These are phyloP conservation scores for Pseudogymnoascus sp. DNA, from an alignment of 2,329 filamentous ascomycete species.

Conservation along the genomic window DNA sequence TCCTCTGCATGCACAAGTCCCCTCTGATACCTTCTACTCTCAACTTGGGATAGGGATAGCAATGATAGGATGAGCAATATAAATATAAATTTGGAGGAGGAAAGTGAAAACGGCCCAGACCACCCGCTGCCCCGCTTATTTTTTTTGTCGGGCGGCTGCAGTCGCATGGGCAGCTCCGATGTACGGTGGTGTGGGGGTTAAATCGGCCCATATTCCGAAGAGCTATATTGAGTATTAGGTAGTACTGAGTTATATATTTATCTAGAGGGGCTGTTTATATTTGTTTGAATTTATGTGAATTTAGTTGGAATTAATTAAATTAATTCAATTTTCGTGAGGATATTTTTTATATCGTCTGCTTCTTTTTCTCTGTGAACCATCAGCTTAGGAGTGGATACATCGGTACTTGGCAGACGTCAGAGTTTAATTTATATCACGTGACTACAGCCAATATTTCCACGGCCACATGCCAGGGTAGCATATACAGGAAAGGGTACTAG, in stretches of 20 bases:
- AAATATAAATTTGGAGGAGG: background rate
- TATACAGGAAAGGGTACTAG: background rate
- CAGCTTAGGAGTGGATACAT: background rate
- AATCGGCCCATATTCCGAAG: background rate
- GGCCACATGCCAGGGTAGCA: background rate
- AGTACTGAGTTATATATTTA: background rate
- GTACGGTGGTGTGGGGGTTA: background rate
- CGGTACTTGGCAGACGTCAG: constrained; percentile 2
- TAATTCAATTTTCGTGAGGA: background rate
- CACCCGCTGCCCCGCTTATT: background rate
- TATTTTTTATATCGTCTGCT: background rate
- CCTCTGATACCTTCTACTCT: background rate
- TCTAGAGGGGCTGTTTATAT: background rate
- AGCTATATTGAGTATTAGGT: background rate
- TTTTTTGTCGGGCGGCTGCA: background rate
- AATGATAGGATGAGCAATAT: background rate
- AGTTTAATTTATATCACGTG: background rate
- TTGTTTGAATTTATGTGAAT: background rate
- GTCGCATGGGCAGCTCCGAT: background rate
- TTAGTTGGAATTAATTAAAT: background rate
- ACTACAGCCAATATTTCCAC: background rate
- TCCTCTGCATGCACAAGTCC: background rate
- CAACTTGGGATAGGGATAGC: background rate
- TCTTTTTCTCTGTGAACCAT: background rate
- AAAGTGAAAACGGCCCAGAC: background rate